phyloP scores from a whole-genome alignment of 352 stramenopile genomes.

The Globisporangium rhizosaccharum region DNA sequence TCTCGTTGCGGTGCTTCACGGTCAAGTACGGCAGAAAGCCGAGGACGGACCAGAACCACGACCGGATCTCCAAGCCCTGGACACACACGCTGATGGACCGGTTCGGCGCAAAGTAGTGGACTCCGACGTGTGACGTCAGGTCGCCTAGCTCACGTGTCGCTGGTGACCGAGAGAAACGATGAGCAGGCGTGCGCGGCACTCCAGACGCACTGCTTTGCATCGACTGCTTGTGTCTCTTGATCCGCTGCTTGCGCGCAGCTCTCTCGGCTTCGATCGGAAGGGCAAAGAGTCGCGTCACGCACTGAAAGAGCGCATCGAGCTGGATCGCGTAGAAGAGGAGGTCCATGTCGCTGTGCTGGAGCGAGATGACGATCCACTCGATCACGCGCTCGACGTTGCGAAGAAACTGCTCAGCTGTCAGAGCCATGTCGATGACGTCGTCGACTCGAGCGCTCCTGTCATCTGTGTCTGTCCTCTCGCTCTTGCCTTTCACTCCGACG shows the following conservation, averaged over 20 bases:
- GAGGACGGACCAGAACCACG: slow-evolving; percentile 24
- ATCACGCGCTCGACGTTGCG: slow-evolving; percentile 11
- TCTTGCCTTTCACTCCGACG: background rate
- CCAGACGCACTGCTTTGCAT: background rate
- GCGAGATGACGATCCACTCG: slow-evolving; percentile 20
- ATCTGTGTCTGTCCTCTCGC: background rate
- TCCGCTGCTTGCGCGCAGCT: background rate
- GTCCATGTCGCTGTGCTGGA: slow-evolving; percentile 26
- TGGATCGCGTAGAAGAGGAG: slow-evolving; percentile 22
- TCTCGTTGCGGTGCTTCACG: slow-evolving; percentile 2
- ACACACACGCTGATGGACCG: slow-evolving; percentile 2
- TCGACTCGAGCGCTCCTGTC: background rate
- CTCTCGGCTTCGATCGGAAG: slow-evolving; percentile 5
- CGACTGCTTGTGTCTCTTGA: too few relatives aligned
- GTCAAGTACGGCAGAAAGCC: slow-evolving; percentile 21
- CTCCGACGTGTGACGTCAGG: background rate
- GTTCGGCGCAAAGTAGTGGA: background rate
- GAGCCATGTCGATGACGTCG: background rate
- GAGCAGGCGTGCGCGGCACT: background rate
- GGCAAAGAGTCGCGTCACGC: slow-evolving; percentile 5
- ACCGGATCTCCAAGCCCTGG: slow-evolving; percentile 12
- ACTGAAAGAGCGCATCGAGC: slow-evolving; percentile 13
- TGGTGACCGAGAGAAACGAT: background rate
- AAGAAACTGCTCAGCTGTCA: slow-evolving; percentile 4
- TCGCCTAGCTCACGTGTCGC: background rate